Conservation (phyloP, 805 yeast genomes). For the Yarrowia bubula region DNA sequence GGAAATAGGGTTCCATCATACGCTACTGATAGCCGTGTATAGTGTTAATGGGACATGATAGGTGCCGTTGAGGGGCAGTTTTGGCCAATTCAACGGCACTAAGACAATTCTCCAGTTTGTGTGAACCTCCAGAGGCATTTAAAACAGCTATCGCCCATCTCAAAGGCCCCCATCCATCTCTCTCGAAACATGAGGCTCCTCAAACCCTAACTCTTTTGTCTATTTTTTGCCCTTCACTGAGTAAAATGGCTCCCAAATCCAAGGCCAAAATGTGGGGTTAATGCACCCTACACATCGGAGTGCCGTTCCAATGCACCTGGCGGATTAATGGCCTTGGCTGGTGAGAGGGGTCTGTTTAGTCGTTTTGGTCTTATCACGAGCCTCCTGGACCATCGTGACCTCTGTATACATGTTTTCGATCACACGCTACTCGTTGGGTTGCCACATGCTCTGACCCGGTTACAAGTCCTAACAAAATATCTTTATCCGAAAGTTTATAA, state of each 20-base stretch:
- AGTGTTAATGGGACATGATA: not conserved
- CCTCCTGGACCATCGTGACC: not conserved
- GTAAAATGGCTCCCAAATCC: slow-evolving; percentile 9
- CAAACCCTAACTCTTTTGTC: not conserved
- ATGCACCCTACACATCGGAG: not conserved
- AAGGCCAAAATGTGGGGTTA: slow-evolving; percentile 16
- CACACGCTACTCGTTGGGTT: not conserved
- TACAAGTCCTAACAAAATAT: not conserved
- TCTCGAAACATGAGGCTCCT: not conserved
- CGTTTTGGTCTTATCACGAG: not conserved
- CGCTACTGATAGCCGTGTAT: not conserved
- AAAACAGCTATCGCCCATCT: too few species aligned
- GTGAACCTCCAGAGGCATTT: too few species aligned
- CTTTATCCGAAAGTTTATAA: not conserved
- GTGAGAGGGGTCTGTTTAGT: not conserved
- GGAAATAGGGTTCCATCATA: not conserved
- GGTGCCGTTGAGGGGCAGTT: too few species aligned
- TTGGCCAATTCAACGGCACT: too few species aligned
- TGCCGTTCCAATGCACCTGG: slow-evolving; percentile 9
- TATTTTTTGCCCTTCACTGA: slow-evolving; percentile 14
- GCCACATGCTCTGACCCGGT: slow-evolving; percentile 20
- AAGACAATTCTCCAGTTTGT: too few species aligned
- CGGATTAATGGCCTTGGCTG: not conserved
- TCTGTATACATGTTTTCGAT: not conserved
- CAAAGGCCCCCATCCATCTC: not conserved